A percentile compares a stretch with the other conserved stretches of the same genome.
Conservation (phyloP, 306 rosid genomes). For the Quercus robur region DNA sequence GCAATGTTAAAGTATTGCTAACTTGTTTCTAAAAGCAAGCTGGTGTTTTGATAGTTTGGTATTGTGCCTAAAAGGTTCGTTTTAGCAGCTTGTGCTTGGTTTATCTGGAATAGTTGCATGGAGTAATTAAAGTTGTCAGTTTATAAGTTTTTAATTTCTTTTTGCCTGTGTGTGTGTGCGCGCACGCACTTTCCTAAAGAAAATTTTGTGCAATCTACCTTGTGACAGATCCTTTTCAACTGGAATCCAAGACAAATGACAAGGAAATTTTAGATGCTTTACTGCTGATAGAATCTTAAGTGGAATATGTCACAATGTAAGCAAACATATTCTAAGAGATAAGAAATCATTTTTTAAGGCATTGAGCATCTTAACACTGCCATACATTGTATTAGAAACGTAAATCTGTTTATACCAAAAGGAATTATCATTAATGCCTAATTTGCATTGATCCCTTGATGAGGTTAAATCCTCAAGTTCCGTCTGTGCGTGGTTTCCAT, state of each 20-base stretch:
- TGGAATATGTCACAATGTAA: background rate
- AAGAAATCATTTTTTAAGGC: background rate
- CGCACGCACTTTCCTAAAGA: background rate
- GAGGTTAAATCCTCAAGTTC: background rate
- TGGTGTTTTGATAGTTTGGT: slow-evolving; percentile 6
- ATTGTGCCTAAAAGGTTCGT: background rate
- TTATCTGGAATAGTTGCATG: slow-evolving; percentile 12
- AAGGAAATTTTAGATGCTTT: background rate
- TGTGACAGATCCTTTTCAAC: background rate
- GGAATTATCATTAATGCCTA: background rate
- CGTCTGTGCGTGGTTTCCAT: background rate
- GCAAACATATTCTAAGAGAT: background rate
- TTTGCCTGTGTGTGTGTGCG: background rate
- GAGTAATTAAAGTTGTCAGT: background rate
- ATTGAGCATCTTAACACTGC: too few relatives aligned
- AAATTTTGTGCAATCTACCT: background rate
- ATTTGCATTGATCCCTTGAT: background rate
- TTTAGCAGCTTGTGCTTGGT: background rate
- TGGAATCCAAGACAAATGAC: background rate
- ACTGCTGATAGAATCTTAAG: background rate
- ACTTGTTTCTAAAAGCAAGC: background rate
- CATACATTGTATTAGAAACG: background rate
- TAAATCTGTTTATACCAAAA: background rate
- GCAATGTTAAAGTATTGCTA: background rate
- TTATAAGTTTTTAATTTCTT: background rate